Conservation (phyloP, 2,329 filamentous ascomycete species). For the Hypoxylon rubiginosum region DNA sequence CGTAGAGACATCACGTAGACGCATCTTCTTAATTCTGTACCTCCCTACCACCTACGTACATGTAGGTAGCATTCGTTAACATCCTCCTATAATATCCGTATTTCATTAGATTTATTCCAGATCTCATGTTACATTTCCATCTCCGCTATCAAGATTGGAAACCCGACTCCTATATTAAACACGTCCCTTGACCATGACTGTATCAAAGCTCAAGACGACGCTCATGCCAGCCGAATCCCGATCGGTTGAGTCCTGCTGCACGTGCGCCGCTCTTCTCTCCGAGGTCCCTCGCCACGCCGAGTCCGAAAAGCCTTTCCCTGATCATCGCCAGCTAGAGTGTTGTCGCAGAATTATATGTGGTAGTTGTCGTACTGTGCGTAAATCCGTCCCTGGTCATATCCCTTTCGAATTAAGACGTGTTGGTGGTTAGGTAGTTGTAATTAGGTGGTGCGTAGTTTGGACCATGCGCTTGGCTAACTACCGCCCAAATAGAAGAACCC, state of each 20-base stretch:
- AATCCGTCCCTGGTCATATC: conserved; percentile 1
- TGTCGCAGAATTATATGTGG: conserved; percentile 80
- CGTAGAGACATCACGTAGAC: neutral
- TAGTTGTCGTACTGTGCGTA: conserved; percentile 73
- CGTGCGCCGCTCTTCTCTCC: conserved; percentile 74
- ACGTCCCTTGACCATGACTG: conserved; percentile 39
- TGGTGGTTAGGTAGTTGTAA: neutral
- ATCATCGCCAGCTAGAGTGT: conserved; percentile 74
- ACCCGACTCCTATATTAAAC: conserved; percentile 1
- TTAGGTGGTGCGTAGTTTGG: neutral
- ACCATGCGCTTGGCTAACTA: conserved; percentile 21
- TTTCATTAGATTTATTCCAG: neutral
- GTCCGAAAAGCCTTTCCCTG: conserved; percentile 71
- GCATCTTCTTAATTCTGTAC: too few relatives aligned
- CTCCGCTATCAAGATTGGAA: neutral
- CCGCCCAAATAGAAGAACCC: conserved; percentile 66
- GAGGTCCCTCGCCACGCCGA: conserved; percentile 65
- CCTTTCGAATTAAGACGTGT: neutral
- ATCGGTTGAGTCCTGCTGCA: conserved; percentile 72
- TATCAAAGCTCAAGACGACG: conserved; percentile 32
- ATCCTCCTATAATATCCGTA: neutral
- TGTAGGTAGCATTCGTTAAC: neutral
- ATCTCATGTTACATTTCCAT: neutral
- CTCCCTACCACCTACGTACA: neutral
- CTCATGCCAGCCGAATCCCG: conserved; percentile 8